These are phyloP conservation scores for Catunica adiposa DNA, from an alignment of 2,329 filamentous ascomycete genomes.

Conservation along the genomic window DNA sequence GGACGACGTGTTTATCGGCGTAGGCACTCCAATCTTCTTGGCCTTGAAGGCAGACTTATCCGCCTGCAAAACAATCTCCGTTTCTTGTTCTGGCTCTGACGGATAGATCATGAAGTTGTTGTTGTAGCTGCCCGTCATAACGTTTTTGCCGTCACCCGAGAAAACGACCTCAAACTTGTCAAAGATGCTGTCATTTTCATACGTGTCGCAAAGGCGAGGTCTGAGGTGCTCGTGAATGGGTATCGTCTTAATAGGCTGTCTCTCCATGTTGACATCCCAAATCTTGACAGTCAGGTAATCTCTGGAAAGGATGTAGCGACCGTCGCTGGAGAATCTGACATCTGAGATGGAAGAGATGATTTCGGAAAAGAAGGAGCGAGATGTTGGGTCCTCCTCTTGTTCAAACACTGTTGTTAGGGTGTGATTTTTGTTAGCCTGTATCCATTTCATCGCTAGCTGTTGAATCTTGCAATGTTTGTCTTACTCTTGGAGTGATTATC, in stretches of 20 bases:
- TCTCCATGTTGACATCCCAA: slow-evolving; percentile 99
- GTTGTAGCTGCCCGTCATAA: slow-evolving; percentile 99
- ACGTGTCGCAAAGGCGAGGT: slow-evolving; percentile 88
- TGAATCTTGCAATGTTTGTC: neutral
- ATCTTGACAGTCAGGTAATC: slow-evolving; percentile 99
- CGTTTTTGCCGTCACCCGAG: slow-evolving; percentile 93
- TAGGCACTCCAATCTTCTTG: slow-evolving; percentile 97
- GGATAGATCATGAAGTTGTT: slow-evolving; percentile 99
- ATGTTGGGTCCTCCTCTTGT: slow-evolving; percentile 92
- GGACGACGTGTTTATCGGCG: slow-evolving; percentile 74
- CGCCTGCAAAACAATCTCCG: slow-evolving; percentile 90
- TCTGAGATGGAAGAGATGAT: slow-evolving; percentile 99
- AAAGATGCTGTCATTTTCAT: slow-evolving; percentile 98
- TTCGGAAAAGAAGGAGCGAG: slow-evolving; percentile 97
- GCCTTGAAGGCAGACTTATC: slow-evolving; percentile 99
- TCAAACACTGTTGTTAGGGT: slow-evolving; percentile 59
- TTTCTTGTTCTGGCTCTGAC: slow-evolving; percentile 86
- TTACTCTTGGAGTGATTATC: slow-evolving; percentile 89
- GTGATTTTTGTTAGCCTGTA: neutral
- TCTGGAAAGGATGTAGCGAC: slow-evolving; percentile 89
- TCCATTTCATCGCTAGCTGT: no score
- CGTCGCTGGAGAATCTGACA: slow-evolving; percentile 91
- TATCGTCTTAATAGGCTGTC: slow-evolving; percentile 93
- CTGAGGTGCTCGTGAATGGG: slow-evolving; percentile 95
- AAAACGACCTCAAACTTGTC: slow-evolving; percentile 99